phyloP scores from a whole-genome alignment of 768 basidiomycete genomes.

The Tylopilus subfusipes region DNA sequence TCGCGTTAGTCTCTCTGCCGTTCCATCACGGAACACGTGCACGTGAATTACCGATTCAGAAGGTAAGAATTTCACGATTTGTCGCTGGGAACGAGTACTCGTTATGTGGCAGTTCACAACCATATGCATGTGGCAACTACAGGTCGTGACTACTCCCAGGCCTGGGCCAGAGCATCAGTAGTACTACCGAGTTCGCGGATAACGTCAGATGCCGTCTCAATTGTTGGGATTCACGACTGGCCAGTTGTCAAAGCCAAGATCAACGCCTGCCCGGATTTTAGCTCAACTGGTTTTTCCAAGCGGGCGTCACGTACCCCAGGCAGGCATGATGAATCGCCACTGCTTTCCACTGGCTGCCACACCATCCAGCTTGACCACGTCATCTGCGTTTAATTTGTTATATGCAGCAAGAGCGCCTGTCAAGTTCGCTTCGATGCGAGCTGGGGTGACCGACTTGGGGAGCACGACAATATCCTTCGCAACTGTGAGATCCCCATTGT shows the following conservation, averaged over 20 bases:
- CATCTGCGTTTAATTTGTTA: constrained; percentile 45
- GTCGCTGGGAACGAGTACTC: background rate
- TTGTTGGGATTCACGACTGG: constrained; percentile 11
- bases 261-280: constrained; percentile 43
- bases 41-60: background rate
- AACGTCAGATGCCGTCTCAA: background rate
- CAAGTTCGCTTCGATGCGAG: constrained; percentile 61
- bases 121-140: background rate
- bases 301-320: constrained; percentile 55
- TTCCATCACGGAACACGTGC: background rate
- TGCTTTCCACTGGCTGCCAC: constrained; percentile 61
- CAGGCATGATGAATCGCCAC: constrained; percentile 63
- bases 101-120: background rate
- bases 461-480: constrained; percentile 62
- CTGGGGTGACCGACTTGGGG: constrained; percentile 73
- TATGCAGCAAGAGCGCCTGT: constrained; percentile 47
- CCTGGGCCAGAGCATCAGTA: background rate
- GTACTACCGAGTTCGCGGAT: background rate
- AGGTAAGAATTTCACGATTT: background rate
- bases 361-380: constrained; percentile 54
- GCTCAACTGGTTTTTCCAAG: constrained; percentile 4
- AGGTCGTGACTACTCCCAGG: background rate
- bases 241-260: constrained; percentile 74
- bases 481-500: constrained; percentile 36
- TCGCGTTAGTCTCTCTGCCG: background rate